phyloP scores from a whole-genome alignment of 2,329 filamentous ascomycete species.

The Colletotrichum filicis region DNA sequence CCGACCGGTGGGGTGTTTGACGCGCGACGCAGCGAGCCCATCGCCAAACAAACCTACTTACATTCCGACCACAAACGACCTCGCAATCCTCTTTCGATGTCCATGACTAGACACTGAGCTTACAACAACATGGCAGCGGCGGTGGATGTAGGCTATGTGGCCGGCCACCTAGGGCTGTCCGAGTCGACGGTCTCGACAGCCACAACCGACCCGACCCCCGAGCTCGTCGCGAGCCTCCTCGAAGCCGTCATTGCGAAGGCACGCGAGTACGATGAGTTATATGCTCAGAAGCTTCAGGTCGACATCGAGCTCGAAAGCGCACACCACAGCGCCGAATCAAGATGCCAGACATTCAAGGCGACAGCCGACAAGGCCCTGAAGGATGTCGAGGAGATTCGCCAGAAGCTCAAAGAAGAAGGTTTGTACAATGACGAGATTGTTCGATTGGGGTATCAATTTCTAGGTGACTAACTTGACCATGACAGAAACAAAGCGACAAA shows the following conservation, averaged over 20 bases:
- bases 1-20: slow-evolving; percentile 9
- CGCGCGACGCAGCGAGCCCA: slow-evolving; percentile 11
- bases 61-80: neutral
- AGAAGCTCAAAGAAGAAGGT: slow-evolving; percentile 88
- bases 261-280: slow-evolving; percentile 83
- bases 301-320: slow-evolving; percentile 95
- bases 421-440: slow-evolving; percentile 41
- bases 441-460: neutral
- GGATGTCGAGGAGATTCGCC: slow-evolving; percentile 83
- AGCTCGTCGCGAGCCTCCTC: slow-evolving; percentile 81
- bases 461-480: neutral
- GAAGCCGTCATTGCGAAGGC: slow-evolving; percentile 81
- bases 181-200: slow-evolving; percentile 70
- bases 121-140: slow-evolving; percentile 52
- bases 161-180: slow-evolving; percentile 76
- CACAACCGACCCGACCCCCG: slow-evolving; percentile 76
- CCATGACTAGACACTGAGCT: slow-evolving; percentile 10
- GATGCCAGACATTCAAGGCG: slow-evolving; percentile 83
- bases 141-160: slow-evolving; percentile 78
- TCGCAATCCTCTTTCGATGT: slow-evolving; percentile 15
- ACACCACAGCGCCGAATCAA: slow-evolving; percentile 84
- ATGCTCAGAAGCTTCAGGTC: slow-evolving; percentile 86
- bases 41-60: neutral
- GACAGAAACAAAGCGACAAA: slow-evolving; percentile 79
- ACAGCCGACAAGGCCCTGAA: slow-evolving; percentile 85